These are phyloP conservation scores for Fusarium hainanense DNA, from an alignment of 2,329 filamentous ascomycete genomes.

Conservation along the genomic window DNA sequence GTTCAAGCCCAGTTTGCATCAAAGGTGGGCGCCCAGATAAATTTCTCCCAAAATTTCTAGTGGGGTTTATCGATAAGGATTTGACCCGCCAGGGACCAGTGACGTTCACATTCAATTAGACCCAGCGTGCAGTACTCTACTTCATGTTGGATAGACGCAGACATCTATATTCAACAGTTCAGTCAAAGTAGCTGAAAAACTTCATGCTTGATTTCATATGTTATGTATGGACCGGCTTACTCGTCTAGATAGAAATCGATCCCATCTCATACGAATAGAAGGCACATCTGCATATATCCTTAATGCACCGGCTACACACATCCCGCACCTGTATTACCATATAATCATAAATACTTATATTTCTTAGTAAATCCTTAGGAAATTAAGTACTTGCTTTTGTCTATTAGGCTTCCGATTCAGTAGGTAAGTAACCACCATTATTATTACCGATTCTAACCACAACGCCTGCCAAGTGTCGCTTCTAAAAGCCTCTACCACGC, in stretches of 20 bases:
- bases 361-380: too few relatives aligned
- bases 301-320: too few relatives aligned
- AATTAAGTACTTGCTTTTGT: too few relatives aligned
- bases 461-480: background rate
- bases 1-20: slow-evolving; percentile 28
- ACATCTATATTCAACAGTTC: background rate
- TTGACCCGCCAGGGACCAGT: slow-evolving; percentile 5
- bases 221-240: background rate
- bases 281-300: background rate
- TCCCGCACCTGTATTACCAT: too few relatives aligned
- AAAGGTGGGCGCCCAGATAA: slow-evolving; percentile 40
- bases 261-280: background rate
- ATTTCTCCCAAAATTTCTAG: slow-evolving; percentile 51
- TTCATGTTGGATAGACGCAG: background rate
- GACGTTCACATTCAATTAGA: background rate
- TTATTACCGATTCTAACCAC: background rate
- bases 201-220: background rate
- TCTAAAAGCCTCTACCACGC: slow-evolving; percentile 64
- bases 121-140: background rate
- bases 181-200: background rate
- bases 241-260: background rate
- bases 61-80: slow-evolving; percentile 56
- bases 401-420: too few relatives aligned
- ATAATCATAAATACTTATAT: too few relatives aligned
- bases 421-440: background rate